Evolutionary conservation across 371 early-diverging fungal species (phyloP), one percentile per base, ranked within the genome.

Genomic region (Smittium culicis): DNA sequence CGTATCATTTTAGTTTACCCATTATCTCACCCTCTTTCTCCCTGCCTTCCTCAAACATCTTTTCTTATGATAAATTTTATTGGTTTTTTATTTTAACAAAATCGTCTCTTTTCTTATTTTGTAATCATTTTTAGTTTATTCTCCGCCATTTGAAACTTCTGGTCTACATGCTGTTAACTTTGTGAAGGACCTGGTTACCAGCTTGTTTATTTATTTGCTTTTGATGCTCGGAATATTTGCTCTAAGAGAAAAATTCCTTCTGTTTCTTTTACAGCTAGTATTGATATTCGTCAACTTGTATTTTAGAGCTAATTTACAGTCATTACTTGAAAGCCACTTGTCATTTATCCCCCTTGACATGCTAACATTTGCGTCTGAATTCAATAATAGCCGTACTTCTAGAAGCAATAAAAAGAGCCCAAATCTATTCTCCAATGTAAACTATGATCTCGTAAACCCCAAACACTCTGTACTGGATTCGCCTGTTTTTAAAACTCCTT

Each of bases 161-260:
- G 96, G 94, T 2, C 77, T 79, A 35, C 82, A 84, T 30, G 89
- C 87, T 67, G 84, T 88, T 0, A 82, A 88, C 29, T 84, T 88
- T 64, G 85, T 88, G 35, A 80, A 87, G 32, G 84, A 91, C 34
- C 83, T 89, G 2, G 80, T 87, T 2, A 81, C 85, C 57, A 91
- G 93, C 0, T 73, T 95, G 60, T 71, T 89, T 68, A 85, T 94
- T 54, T 90, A 90, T 77, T 92, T 94, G 67, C 68, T 88, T 30
- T 86, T 92, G 1, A 88, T 92, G 82, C 79, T 91, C 34, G 94
- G 93, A 62, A 87, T 73, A 72, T 86, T 82, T 69, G 91, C 78
- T 2, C 72, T 91, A 16, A 81, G 82, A 61, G 73, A 75, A 20
- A 65, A 69, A 16, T 66, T 75, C 17, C 63, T 71, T 25, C 71